phyloP scores from a whole-genome alignment of 257 asterid species.

The Petunia secreta region DNA sequence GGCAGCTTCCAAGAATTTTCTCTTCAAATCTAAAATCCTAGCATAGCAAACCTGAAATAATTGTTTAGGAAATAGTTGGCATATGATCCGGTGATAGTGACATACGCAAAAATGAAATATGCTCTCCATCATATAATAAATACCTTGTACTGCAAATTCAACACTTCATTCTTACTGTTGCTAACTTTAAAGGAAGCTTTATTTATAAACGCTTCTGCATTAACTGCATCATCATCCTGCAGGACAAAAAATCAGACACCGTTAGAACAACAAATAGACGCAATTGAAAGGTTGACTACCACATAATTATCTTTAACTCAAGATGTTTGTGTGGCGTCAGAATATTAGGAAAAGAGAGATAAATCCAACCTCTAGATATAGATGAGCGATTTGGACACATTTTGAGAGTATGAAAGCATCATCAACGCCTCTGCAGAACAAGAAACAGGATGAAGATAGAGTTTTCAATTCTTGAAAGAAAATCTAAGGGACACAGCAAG shows the following conservation, averaged over 20 bases:
- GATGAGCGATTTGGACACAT: conserved; percentile 95
- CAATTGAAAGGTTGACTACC: conserved; percentile 6
- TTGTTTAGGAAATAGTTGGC: conserved; percentile 8
- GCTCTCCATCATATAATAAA: conserved; percentile 12
- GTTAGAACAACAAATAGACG: conserved; percentile 8
- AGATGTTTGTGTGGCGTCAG: not conserved
- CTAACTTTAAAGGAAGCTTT: conserved; percentile 97
- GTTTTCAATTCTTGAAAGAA: not conserved
- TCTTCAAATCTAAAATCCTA: conserved; percentile 90
- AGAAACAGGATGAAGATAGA: conserved; percentile 21
- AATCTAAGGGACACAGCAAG: not conserved
- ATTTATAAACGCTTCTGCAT: conserved; percentile 96
- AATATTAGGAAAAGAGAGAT: not conserved
- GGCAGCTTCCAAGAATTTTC: conserved; percentile 99
- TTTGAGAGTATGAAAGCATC: conserved; percentile 86
- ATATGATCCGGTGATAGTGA: not conserved
- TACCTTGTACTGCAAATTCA: conserved; percentile 95
- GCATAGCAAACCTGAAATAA: conserved; percentile 90
- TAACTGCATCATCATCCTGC: conserved; percentile 98
- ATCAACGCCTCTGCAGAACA: conserved; percentile 79
- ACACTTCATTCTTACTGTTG: conserved; percentile 87
- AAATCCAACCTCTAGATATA: conserved; percentile 81
- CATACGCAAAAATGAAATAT: conserved; percentile 19
- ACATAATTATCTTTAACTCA: not conserved
- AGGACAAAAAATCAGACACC: conserved; percentile 29